Evolutionary conservation across 768 basidiomycete genomes (phyloP).

Genomic region (Auricularia heimuer): DNA sequence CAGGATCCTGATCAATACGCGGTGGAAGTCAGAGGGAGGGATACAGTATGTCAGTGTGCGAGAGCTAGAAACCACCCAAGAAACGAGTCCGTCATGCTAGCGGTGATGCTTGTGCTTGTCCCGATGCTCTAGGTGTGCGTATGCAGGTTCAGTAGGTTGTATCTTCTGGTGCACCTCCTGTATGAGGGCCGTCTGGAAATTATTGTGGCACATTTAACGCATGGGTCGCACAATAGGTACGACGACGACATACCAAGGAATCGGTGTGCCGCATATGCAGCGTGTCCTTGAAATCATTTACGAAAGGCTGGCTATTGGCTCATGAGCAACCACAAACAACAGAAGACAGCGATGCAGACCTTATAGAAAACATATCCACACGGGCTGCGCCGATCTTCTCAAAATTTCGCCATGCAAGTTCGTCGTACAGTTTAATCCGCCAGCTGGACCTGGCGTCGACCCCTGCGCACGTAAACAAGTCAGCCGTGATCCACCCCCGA

Average conservation of each 20-base stretch:
- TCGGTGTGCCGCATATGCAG: background rate
- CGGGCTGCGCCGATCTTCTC: background rate
- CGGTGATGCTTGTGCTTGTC: background rate
- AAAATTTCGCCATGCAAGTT: background rate
- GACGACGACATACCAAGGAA: background rate
- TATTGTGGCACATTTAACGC: no score
- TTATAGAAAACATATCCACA: background rate
- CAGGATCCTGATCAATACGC: background rate
- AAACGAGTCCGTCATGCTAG: background rate
- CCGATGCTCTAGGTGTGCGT: background rate
- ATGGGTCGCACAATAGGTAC: no score
- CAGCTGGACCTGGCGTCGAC: background rate
- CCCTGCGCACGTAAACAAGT: background rate
- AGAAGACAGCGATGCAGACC: background rate
- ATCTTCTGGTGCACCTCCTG: background rate
- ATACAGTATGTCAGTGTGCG: background rate
- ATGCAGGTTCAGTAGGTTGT: background rate
- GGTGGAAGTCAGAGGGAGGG: background rate
- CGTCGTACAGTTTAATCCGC: background rate
- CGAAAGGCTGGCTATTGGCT: background rate
- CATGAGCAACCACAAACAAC: background rate
- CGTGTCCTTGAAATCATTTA: background rate
- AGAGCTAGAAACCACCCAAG: background rate
- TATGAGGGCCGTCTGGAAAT: background rate
- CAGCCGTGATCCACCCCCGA: background rate